Evolutionary conservation across 1,284 basidiomycete genomes (phyloP), one percentile per base, ranked within the genome.

Genomic region (Leccinum subrobustum): DNA sequence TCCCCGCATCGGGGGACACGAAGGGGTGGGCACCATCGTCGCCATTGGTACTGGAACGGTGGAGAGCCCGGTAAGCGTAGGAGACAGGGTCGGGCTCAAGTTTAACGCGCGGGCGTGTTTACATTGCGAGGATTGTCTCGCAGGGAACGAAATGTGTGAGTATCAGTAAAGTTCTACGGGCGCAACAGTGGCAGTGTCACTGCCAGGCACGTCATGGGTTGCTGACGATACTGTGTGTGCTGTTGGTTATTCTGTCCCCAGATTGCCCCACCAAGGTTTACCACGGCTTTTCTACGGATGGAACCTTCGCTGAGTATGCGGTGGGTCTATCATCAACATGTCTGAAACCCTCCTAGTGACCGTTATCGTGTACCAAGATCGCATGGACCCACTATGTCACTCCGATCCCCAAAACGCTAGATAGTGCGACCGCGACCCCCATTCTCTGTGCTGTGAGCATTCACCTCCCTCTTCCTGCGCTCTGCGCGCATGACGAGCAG

Each of bases 1-100:
- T 35, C 88, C 88, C 2, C 78, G 86, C 56, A 79, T 92, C 50
- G 89, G 86, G 12, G 91, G 91, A 0, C 89, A 91, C 69, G 88
- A 90, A 69, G 88, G 84, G 7, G 75, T 82, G 7, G 83, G 82
- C 5, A 67, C 75, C 42, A 77, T 92, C 52, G 87, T 92, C 6
- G 89, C 88, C 9, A 86, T 93, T 65, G 89, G 83, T 11, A 78
- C 82, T 35, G 63, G 63, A 18, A 66, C 83, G 60, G 68, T 71
- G 35, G 67, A 77, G 23, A 79, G 78, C n/a, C 64, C 76, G 8
- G 78, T 84, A 44, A 79, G 80, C 54, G 60, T 90, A 44, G 85
- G 87, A 18, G 85, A 90, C 66, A 76, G 84, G 25, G 91, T 93
- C 53, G 90, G 91, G 3, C 76, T 93, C 71, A 93, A 93, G 68